Base-by-base conservation (phyloP, 2,329 filamentous ascomycete species). In the Stagonosporopsis cucurbitacearum region DNA sequence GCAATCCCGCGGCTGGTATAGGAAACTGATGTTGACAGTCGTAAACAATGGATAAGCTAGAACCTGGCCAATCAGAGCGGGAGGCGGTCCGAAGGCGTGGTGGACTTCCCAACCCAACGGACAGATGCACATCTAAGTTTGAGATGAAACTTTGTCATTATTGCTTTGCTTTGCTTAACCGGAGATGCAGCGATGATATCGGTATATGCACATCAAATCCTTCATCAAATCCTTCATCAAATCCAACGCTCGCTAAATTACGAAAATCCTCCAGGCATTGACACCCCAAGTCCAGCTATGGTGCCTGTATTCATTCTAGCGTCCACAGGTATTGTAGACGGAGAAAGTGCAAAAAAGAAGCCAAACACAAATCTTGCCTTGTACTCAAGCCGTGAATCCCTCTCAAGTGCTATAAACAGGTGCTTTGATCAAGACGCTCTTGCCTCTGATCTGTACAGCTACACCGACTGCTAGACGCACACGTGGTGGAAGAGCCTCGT, bases 391-490 rank as follows among this genome's bases (percentile, higher is more conserved):
- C 12, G 7, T 62, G 58, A 17, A 48, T 54, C 28, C 11, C n/a
- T 7, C 12, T 70, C 60, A 73, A 32, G 70, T 74, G 64, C 69
- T 74, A 62, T 74, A 81, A 12, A 81, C 78, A 5, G 80, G 79
- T 50, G 80, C 80, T 66, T 82, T 82, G 49, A 79, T 77, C 62
- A 82, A 64, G 30, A 82, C 77, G 37, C 74, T 77, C 60, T 79
- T 77, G n/a, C 79, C 78, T 42, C 80, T 74, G 32, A 82, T 78
- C 56, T 77, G 73, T n/a, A 82, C 79, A 7, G 76, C 75, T 39
- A 82, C 70, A 28, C 79, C 79, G 11, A 78, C 78, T 15, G 79
- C 75, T 69, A 82, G 70, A n/a, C 80, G 72, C 37, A 82, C 80
- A 13, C 79, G 70, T 23, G 77, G 76, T 47, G 77, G 72, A 39